phyloP scores from a whole-genome alignment of 1,139 yeast species.

The Yamadazyma aaseri region DNA sequence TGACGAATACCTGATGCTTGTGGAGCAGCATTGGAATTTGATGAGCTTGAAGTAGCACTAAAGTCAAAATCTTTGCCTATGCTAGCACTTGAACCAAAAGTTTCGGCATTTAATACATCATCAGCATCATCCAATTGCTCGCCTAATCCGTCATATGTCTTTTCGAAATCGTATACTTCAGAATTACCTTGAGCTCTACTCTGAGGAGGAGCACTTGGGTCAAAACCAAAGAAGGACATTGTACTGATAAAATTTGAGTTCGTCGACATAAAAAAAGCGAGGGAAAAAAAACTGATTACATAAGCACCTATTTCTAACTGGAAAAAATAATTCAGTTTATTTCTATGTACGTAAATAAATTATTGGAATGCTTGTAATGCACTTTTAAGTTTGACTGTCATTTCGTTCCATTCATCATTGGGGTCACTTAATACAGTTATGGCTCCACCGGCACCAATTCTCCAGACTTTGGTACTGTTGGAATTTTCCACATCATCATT shows the following conservation, averaged over 20 bases:
- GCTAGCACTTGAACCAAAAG: conserved; percentile 67
- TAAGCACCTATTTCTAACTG: not conserved
- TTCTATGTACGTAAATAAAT: conserved; percentile 1
- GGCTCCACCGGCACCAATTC: conserved; percentile 98
- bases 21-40: conserved; percentile 13
- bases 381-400: conserved; percentile 76
- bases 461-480: conserved; percentile 48
- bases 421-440: conserved; percentile 83
- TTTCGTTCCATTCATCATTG: conserved; percentile 89
- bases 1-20: conserved; percentile 26
- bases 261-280: conserved; percentile 1
- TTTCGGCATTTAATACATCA: conserved; percentile 83
- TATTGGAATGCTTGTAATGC: conserved; percentile 64
- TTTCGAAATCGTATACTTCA: conserved; percentile 69
- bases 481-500: conserved; percentile 43
- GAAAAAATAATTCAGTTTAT: too few relatives aligned
- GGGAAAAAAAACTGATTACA: not conserved
- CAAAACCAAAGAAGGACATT: conserved; percentile 63
- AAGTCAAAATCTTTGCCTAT: conserved; percentile 77
- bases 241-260: not conserved
- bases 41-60: conserved; percentile 29
- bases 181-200: conserved; percentile 11
- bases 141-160: conserved; percentile 79
- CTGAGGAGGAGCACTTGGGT: conserved; percentile 42
- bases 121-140: conserved; percentile 66